Base-by-base conservation (phyloP, 1,284 basidiomycete genomes). In the Cryptococcus wingfieldii region DNA sequence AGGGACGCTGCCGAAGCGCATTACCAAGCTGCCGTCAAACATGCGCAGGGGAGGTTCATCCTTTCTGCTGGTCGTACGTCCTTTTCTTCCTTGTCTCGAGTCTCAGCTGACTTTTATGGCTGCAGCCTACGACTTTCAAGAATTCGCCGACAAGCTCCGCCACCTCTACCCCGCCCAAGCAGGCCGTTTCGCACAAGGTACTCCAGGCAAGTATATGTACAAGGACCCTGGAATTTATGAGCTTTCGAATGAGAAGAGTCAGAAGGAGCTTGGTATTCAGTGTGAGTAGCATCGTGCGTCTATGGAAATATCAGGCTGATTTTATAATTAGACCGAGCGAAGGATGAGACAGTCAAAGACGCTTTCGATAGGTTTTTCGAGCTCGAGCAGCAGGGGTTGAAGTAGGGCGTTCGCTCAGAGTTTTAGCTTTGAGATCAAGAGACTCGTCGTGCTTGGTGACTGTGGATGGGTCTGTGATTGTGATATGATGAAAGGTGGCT, bases 1-100 rank as follows among this genome's bases (percentile, higher is more conserved):
- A 59, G 67, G 14, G 63, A 69, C 27, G 61, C 59, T n/a, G 67
- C 62, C 28, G 60, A 66, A 50, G 67, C 67, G 13, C 67, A 69
- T 42, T 69, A 64, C 49, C 60, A 66, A 53, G 64, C 62, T 25
- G 54, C 62, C 39, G 50, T 60, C 19, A 45, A 59, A 28, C 48
- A 58, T 12, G 55, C 61, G 19, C 55, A 62, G 39, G 67, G 66
- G 2, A 51, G 67, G 38, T 66, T 61, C 60, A 25, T 61, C 43
- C 44, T 62, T 38, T 58, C 61, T 45, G 60, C 58, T 14, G 62
- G 62, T 4, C 45, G 63, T 65, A 47, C 63, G 65, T 64, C 23
- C 23, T 23, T 23, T 23, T 34, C 31, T 34, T 10, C 25, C n/a
- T n/a, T 37, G 23, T 23, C 23, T 14, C 6, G 25, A 41, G 23